Percentiles rank a stretch among this genome's conserved stretches.
Conservation (phyloP, 345 rosid genomes). For the Heritiera littoralis region DNA sequence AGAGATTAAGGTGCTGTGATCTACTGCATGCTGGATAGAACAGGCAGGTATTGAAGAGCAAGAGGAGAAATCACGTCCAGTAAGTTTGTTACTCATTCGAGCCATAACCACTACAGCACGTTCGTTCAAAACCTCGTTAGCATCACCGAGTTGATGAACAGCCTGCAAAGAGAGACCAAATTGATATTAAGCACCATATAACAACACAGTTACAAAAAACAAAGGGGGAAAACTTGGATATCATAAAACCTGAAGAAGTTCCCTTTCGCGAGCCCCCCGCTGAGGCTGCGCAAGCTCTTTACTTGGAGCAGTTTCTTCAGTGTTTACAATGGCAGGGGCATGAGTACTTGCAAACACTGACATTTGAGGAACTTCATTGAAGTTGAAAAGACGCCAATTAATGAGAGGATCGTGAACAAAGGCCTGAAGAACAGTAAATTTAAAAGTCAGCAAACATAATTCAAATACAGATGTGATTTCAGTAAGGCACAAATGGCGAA, state of each 20-base stretch:
- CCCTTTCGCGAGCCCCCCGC: constrained; percentile 89
- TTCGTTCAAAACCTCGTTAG: constrained; percentile 91
- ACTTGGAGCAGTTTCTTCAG: constrained; percentile 28
- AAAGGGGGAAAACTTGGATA: no score
- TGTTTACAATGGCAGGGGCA: constrained; percentile 56
- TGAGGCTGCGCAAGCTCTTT: constrained; percentile 67
- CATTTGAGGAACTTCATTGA: constrained; percentile 96
- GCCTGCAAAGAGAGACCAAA: constrained; percentile 50
- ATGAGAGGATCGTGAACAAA: constrained; percentile 99
- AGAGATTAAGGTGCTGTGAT: constrained; percentile 67
- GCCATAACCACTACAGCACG: constrained; percentile 95
- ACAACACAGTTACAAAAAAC: not conserved
- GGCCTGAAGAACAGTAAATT: constrained; percentile 53
- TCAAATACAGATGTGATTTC: not conserved
- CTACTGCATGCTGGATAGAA: constrained; percentile 53
- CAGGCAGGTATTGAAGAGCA: constrained; percentile 49
- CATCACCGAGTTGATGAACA: constrained; percentile 95
- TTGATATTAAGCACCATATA: not conserved
- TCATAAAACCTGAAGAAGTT: constrained; percentile 77
- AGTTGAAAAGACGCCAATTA: constrained; percentile 98
- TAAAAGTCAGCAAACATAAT: constrained; percentile 9
- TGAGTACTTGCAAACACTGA: constrained; percentile 57
- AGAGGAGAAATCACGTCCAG: constrained; percentile 87
- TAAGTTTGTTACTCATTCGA: constrained; percentile 89
- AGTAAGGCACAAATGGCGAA: not conserved